Percentiles rank a stretch among this genome's conserved stretches.
phyloP scores from a whole-genome alignment of 768 basidiomycete genomes.

The Rhizopogon vinicolor region DNA sequence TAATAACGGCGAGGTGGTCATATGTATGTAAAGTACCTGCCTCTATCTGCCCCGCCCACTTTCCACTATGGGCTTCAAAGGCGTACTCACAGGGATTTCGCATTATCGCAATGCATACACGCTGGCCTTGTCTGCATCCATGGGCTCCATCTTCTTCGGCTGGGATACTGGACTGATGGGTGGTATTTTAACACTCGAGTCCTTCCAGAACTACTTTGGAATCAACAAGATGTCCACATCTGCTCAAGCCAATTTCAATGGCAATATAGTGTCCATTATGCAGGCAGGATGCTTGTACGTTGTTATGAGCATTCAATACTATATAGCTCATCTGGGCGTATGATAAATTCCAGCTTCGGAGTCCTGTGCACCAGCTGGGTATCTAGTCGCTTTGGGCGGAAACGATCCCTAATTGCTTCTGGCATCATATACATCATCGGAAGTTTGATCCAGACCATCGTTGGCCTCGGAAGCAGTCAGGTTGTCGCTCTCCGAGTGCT shows the following conservation, averaged over 20 bases:
- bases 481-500: constrained; percentile 32
- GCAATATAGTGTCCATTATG: constrained; percentile 48
- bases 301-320: background rate
- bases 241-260: constrained; percentile 38
- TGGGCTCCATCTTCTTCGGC: constrained; percentile 47
- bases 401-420: constrained; percentile 37
- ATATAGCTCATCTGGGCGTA: background rate
- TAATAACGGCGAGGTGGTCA: background rate
- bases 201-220: constrained; percentile 47
- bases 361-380: constrained; percentile 37
- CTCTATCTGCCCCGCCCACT: background rate
- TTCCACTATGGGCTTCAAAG: constrained; percentile 20
- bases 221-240: constrained; percentile 31
- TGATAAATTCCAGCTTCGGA: constrained; percentile 34
- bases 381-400: constrained; percentile 41
- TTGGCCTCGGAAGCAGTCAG: constrained; percentile 35
- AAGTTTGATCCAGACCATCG: constrained; percentile 40
- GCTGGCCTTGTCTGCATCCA: constrained; percentile 38
- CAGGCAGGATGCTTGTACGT: constrained; percentile 47
- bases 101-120: constrained; percentile 41
- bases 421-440: constrained; percentile 45
- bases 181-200: constrained; percentile 39
- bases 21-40: background rate
- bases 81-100: constrained; percentile 17
- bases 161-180: constrained; percentile 50